These are phyloP conservation scores for Filobasidium floriforme DNA, from an alignment of 768 basidiomycete species.

Conservation along the genomic window DNA sequence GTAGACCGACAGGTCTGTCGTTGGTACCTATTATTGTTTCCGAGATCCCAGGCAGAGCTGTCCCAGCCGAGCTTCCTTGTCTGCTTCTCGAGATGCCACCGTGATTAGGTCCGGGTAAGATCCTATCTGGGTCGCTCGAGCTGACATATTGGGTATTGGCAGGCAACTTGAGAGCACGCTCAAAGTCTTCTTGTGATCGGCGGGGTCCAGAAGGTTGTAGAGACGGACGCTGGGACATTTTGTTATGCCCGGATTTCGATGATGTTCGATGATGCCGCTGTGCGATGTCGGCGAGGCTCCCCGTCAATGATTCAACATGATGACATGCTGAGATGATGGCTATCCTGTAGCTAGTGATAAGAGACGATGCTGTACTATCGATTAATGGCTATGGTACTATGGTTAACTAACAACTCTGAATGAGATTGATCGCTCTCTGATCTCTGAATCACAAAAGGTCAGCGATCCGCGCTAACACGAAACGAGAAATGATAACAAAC, in stretches of 20 bases:
- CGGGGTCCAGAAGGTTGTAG: not conserved
- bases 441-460: too few relatives aligned
- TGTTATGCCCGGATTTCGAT: too few relatives aligned
- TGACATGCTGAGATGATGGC: too few relatives aligned
- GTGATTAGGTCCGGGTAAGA: not conserved
- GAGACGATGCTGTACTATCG: not conserved
- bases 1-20: not conserved
- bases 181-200: conserved; percentile 2
- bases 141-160: conserved; percentile 52
- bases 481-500: too few relatives aligned
- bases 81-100: not conserved
- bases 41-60: not conserved
- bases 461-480: too few relatives aligned
- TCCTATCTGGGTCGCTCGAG: conserved; percentile 55
- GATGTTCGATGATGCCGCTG: too few relatives aligned
- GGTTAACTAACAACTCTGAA: not conserved
- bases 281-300: too few relatives aligned
- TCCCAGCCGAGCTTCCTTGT: conserved; percentile 2
- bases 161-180: not conserved
- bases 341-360: too few relatives aligned
- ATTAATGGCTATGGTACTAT: not conserved
- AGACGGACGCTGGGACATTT: not conserved
- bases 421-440: not conserved
- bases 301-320: too few relatives aligned
- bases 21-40: not conserved